Conservation (phyloP, 1,284 basidiomycete species). For the Microbotryum saponariae region DNA sequence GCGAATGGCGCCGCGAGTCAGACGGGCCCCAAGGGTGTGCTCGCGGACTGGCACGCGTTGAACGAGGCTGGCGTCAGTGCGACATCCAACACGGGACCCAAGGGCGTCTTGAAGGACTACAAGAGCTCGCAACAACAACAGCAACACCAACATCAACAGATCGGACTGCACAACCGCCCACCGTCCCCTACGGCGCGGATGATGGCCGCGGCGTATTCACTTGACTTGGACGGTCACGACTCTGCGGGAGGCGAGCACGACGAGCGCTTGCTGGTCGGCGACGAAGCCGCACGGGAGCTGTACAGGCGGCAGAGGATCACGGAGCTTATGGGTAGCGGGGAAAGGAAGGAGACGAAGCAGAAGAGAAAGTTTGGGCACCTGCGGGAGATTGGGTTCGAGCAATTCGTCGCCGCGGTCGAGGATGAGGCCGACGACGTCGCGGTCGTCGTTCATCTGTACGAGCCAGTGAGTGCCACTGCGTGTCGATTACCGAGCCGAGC, state of each 20-base stretch:
- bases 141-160: no score
- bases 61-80: slow-evolving; percentile 4
- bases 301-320: slow-evolving; percentile 24
- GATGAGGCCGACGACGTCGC: slow-evolving; percentile 52
- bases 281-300: slow-evolving; percentile 20
- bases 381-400: slow-evolving; percentile 65
- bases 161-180: no score
- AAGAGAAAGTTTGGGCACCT: slow-evolving; percentile 60
- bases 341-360: slow-evolving; percentile 1
- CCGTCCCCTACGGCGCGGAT: no score
- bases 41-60: slow-evolving; percentile 29
- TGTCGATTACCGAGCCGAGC: no score
- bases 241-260: background rate
- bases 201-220: no score
- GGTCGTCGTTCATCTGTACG: slow-evolving; percentile 75
- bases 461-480: slow-evolving; percentile 53
- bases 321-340: slow-evolving; percentile 29
- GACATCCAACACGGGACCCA: slow-evolving; percentile 30
- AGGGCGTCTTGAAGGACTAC: slow-evolving; percentile 30
- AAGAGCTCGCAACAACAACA: background rate
- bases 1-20: slow-evolving; percentile 16
- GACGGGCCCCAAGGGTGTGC: slow-evolving; percentile 37
- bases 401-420: slow-evolving; percentile 67
- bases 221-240: background rate
- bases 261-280: background rate